phyloP scores from a whole-genome alignment of 2,329 filamentous ascomycete genomes.

The Cytospora mali region DNA sequence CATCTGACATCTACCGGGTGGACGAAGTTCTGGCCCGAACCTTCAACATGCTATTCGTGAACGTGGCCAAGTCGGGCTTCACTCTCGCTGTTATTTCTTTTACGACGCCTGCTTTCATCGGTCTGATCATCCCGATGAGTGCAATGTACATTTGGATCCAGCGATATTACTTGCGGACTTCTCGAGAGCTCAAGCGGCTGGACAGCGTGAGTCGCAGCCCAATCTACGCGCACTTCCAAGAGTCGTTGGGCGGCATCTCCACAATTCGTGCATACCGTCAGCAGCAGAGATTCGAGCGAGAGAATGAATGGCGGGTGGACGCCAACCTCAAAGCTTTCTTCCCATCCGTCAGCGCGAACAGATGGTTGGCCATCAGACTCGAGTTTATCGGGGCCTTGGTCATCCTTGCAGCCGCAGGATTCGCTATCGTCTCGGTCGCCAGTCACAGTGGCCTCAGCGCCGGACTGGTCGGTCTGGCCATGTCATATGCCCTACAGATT shows the following conservation, averaged over 20 bases:
- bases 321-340: conserved; percentile 93
- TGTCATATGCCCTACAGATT: conserved; percentile 97
- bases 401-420: conserved; percentile 82
- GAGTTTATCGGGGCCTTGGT: conserved; percentile 96
- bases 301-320: conserved; percentile 98
- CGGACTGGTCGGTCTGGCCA: conserved; percentile 85
- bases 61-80: conserved; percentile 74
- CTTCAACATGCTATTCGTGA: conserved; percentile 95
- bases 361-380: conserved; percentile 92
- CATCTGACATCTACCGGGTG: conserved; percentile 80
- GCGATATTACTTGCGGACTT: conserved; percentile 94
- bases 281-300: conserved; percentile 80
- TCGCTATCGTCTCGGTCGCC: conserved; percentile 79
- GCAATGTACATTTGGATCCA: conserved; percentile 90
- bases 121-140: conserved; percentile 78
- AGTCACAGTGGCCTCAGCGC: conserved; percentile 64
- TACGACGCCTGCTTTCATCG: conserved; percentile 77
- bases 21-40: conserved; percentile 94
- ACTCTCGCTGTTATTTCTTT: conserved; percentile 84
- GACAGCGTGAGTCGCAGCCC: conserved; percentile 95
- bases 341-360: conserved; percentile 89
- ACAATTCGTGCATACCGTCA: conserved; percentile 96
- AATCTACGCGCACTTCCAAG: conserved; percentile 98
- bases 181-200: conserved; percentile 91
- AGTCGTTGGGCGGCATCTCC: conserved; percentile 89